A percentile compares a stretch with the other conserved stretches of the same genome.
phyloP scores from a whole-genome alignment of 495 filamentous ascomycete species.

The Bacidia rubella region DNA sequence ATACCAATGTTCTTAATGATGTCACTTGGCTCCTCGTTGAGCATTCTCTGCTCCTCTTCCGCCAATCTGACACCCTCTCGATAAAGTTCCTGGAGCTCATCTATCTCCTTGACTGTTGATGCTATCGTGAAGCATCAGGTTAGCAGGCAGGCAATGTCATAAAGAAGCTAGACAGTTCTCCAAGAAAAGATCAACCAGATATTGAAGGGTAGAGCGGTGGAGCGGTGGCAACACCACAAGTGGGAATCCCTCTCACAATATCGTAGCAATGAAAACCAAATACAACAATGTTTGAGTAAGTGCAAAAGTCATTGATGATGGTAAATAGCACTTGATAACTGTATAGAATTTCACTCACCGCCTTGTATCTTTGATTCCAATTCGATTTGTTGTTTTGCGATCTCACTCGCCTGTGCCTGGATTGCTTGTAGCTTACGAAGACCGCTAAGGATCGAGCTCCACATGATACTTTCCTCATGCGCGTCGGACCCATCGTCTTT shows the following conservation, averaged over 20 bases:
- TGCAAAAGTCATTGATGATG: neutral
- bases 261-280: no score
- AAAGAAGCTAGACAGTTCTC: no score
- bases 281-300: no score
- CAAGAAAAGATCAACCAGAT: no score
- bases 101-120: constrained; percentile 13
- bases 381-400: constrained; percentile 40
- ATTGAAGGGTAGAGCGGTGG: no score
- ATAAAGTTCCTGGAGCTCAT: constrained; percentile 42
- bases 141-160: neutral
- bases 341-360: neutral
- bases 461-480: constrained; percentile 51
- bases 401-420: constrained; percentile 25
- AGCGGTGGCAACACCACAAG: no score
- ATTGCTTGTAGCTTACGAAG: constrained; percentile 26
- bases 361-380: constrained; percentile 26
- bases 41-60: constrained; percentile 46
- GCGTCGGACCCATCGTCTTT: constrained; percentile 33
- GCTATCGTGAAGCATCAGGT: neutral
- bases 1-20: constrained; percentile 47
- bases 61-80: constrained; percentile 50
- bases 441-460: constrained; percentile 48
- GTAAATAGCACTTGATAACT: neutral
- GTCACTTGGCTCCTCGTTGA: constrained; percentile 43
- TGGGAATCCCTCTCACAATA: neutral